These are phyloP conservation scores for Ophiocordyceps camponoti-leonardi DNA, from an alignment of 2,329 filamentous ascomycete genomes.

Conservation along the genomic window DNA sequence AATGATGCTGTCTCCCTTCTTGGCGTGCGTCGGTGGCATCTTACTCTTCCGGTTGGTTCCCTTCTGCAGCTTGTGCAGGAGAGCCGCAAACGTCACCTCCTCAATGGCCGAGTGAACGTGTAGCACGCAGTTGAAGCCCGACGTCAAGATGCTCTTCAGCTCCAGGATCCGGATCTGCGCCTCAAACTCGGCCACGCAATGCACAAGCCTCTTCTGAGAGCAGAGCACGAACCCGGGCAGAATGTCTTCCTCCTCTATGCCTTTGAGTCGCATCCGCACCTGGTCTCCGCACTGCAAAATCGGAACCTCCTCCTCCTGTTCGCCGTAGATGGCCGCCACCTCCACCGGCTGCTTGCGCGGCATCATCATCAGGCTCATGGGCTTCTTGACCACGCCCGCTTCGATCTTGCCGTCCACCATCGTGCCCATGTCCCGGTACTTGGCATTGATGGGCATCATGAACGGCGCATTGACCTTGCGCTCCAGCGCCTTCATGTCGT, in stretches of 20 bases:
- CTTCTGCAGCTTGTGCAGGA: constrained; percentile 91
- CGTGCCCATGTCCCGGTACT: constrained; percentile 94
- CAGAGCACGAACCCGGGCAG: constrained; percentile 91
- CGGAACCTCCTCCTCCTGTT: constrained; percentile 82
- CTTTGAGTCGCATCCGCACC: constrained; percentile 77
- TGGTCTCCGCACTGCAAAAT: constrained; percentile 85
- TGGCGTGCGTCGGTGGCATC: constrained; percentile 80
- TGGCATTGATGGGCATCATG: constrained; percentile 96
- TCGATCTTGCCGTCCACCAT: constrained; percentile 97
- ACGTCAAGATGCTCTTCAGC: constrained; percentile 80
- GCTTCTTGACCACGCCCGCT: constrained; percentile 85
- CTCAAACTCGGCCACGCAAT: constrained; percentile 80
- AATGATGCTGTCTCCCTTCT: constrained; percentile 68
- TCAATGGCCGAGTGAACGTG: constrained; percentile 96
- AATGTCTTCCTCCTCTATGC: constrained; percentile 95
- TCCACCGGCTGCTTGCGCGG: constrained; percentile 73
- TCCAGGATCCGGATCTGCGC: constrained; percentile 94
- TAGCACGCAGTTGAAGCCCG: constrained; percentile 94
- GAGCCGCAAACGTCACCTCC: constrained; percentile 77
- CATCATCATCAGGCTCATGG: constrained; percentile 79
- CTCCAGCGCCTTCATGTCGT: constrained; percentile 80
- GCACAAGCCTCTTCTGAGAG: constrained; percentile 82
- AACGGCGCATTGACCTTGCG: constrained; percentile 95
- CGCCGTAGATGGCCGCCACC: constrained; percentile 76
- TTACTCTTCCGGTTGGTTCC: constrained; percentile 90